Conservation (phyloP, 768 basidiomycete genomes). For the Tylopilus sp. region DNA sequence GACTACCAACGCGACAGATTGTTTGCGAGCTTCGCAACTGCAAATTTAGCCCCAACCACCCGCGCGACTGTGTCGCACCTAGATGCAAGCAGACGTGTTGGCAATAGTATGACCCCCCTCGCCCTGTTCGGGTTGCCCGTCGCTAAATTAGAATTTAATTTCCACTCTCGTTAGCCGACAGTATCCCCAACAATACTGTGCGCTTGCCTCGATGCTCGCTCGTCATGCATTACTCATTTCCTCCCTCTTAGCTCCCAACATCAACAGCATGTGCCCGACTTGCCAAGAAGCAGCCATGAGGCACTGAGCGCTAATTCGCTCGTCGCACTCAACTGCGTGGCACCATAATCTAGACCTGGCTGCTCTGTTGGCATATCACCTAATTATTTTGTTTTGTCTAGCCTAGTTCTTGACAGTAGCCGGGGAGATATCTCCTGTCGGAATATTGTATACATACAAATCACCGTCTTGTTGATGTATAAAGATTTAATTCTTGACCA, state of each 20-base stretch:
- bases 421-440: conserved; percentile 21
- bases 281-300: conserved; percentile 32
- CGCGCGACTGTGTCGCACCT: conserved; percentile 38
- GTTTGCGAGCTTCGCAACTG: conserved; percentile 44
- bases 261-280: conserved; percentile 40
- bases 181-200: conserved; percentile 47
- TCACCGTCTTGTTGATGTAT: not conserved
- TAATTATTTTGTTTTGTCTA: conserved; percentile 23
- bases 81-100: conserved; percentile 43
- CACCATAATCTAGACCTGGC: conserved; percentile 11
- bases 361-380: conserved; percentile 14
- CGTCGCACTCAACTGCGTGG: not conserved
- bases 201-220: conserved; percentile 7
- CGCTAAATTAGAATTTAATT: conserved; percentile 1
- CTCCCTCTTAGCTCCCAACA: conserved; percentile 37
- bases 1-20: conserved; percentile 35
- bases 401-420: conserved; percentile 27
- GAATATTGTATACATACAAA: conserved; percentile 17
- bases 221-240: not conserved
- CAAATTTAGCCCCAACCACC: conserved; percentile 55
- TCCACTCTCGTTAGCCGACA: conserved; percentile 33
- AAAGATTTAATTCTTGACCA: conserved; percentile 11
- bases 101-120: conserved; percentile 40
- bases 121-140: conserved; percentile 8
- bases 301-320: conserved; percentile 15